Conservation (phyloP, 2,329 filamentous ascomycete species). For the Aschersonia sp. region DNA sequence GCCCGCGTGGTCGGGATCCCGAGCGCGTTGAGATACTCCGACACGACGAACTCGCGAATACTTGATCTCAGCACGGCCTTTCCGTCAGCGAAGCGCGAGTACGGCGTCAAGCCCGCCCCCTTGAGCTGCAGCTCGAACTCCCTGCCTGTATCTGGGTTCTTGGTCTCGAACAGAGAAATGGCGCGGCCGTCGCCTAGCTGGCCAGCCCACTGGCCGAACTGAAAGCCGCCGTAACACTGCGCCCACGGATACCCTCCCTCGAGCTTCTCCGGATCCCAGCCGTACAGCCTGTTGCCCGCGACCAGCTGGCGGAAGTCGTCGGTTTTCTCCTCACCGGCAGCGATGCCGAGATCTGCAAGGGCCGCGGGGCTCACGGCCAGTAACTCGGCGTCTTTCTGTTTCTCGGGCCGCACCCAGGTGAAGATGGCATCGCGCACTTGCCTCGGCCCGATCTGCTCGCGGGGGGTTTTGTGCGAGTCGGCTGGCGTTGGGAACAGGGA, state of each 20-base stretch:
- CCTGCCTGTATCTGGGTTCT: slow-evolving; percentile 53
- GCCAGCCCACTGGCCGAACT: slow-evolving; percentile 81
- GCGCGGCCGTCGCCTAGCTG: slow-evolving; percentile 91
- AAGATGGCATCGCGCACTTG: slow-evolving; percentile 76
- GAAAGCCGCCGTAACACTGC: slow-evolving; percentile 85
- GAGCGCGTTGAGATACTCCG: slow-evolving; percentile 75
- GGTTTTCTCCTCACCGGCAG: slow-evolving; percentile 49
- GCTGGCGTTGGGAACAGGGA: slow-evolving; percentile 65
- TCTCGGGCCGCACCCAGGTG: slow-evolving; percentile 79
- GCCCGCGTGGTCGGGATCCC: slow-evolving; percentile 78
- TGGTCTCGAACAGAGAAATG: slow-evolving; percentile 86
- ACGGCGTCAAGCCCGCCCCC: slow-evolving; percentile 84
- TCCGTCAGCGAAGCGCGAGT: slow-evolving; percentile 91
- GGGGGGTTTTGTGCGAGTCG: slow-evolving; percentile 66
- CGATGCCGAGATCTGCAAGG: slow-evolving; percentile 67
- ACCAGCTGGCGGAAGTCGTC: slow-evolving; percentile 66
- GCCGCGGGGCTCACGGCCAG: slow-evolving; percentile 69
- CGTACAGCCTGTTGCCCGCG: slow-evolving; percentile 69
- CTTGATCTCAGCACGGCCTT: slow-evolving; percentile 86
- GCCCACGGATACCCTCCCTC: slow-evolving; percentile 88
- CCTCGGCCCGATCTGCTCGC: slow-evolving; percentile 63
- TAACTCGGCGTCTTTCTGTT: slow-evolving; percentile 58
- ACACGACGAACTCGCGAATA: slow-evolving; percentile 88
- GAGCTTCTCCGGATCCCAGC: slow-evolving; percentile 53
- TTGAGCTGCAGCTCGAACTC: slow-evolving; percentile 91